Conservation (phyloP, 768 basidiomycete species). For the Clitopilus passeckerianus region DNA sequence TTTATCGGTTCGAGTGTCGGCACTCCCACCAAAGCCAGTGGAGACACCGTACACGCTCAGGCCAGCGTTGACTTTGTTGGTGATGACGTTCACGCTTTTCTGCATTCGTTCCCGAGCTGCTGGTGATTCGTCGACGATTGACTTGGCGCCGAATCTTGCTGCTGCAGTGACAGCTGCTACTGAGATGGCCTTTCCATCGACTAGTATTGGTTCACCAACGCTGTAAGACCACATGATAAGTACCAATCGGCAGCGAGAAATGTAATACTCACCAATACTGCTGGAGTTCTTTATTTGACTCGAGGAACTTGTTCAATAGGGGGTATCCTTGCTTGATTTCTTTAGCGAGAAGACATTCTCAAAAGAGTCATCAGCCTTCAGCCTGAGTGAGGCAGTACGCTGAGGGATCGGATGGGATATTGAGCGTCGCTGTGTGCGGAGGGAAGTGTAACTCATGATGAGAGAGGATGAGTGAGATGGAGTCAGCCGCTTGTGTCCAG, state of each 20-base stretch:
- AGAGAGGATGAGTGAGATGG: constrained; percentile 5
- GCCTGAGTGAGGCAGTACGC: constrained; percentile 14
- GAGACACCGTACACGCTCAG: constrained; percentile 82
- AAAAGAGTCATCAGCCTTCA: constrained; percentile 14
- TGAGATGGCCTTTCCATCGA: constrained; percentile 69
- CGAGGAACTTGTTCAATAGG: constrained; percentile 53
- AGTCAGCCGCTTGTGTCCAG: background rate
- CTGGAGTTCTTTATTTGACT: constrained; percentile 58
- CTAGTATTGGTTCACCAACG: constrained; percentile 52
- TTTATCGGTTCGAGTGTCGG: constrained; percentile 77
- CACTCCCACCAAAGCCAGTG: constrained; percentile 83
- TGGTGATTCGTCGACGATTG: constrained; percentile 45
- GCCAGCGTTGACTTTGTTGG: constrained; percentile 60
- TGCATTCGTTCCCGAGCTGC: constrained; percentile 46
- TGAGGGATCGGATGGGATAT: constrained; percentile 19
- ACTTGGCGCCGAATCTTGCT: constrained; percentile 55
- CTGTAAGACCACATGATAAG: constrained; percentile 27
- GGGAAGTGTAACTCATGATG: constrained; percentile 14
- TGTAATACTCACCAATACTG: constrained; percentile 46
- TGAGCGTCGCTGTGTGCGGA: constrained; percentile 17
- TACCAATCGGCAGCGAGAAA: background rate
- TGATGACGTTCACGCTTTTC: constrained; percentile 61
- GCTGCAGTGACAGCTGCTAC: constrained; percentile 76
- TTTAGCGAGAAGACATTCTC: constrained; percentile 10
- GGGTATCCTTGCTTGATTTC: constrained; percentile 17